Conservation (phyloP, 148 eudicot genomes). For the Chenopodium quinoa region DNA sequence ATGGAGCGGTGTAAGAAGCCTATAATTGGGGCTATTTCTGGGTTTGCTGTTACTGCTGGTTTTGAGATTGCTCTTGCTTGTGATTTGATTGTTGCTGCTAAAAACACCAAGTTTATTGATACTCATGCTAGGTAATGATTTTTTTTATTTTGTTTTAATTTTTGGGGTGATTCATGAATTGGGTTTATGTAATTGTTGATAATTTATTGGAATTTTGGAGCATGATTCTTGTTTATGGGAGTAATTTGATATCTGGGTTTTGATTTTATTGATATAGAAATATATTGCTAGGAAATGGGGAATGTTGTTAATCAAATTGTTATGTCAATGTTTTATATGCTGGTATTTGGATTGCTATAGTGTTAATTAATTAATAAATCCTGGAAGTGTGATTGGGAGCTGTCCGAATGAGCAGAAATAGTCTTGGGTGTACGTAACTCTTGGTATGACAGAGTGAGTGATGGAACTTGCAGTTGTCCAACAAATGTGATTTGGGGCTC, state of each 20-base stretch:
- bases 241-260: background rate
- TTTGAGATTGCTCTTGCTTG: conserved; percentile 95
- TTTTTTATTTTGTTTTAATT: background rate
- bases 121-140: conserved; percentile 68
- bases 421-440: background rate
- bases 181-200: background rate
- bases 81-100: conserved; percentile 74
- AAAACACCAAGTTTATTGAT: conserved; percentile 75
- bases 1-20: conserved; percentile 84
- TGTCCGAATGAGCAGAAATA: background rate
- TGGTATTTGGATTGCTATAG: background rate
- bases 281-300: too few species aligned
- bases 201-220: background rate
- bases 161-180: background rate
- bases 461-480: too few species aligned
- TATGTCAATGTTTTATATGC: background rate
- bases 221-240: background rate
- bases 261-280: background rate
- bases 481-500: too few species aligned
- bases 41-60: conserved; percentile 90
- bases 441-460: too few species aligned
- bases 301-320: background rate
- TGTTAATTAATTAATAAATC: background rate
- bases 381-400: background rate
- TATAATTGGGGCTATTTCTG: conserved; percentile 74